Evolutionary conservation across 2,329 filamentous ascomycete species (phyloP).

Genomic region (Nannizzia gypsea): DNA sequence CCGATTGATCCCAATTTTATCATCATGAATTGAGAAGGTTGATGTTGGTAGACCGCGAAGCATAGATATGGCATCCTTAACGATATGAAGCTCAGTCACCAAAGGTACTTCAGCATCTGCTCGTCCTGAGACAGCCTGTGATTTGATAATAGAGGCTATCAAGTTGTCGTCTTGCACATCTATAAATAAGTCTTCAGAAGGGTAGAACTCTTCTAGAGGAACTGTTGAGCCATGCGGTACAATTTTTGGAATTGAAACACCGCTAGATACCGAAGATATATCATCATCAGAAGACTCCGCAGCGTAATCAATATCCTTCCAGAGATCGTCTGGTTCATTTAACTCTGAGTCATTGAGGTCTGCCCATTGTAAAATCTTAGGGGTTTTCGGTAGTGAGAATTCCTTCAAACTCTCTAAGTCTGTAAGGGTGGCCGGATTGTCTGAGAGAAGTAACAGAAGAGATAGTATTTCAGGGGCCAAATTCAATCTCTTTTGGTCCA

Average conservation of each 20-base stretch:
- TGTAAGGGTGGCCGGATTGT: constrained; percentile 62
- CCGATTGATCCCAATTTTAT: constrained; percentile 27
- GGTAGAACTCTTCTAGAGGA: constrained; percentile 24
- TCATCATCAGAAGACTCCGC: constrained; percentile 31
- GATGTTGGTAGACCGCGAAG: constrained; percentile 65
- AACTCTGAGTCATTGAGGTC: constrained; percentile 68
- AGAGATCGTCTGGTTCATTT: constrained; percentile 40
- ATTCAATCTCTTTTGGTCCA: constrained; percentile 45
- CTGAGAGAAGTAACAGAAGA: constrained; percentile 67
- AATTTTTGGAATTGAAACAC: constrained; percentile 20
- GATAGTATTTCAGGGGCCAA: constrained; percentile 72
- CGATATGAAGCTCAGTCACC: constrained; percentile 59
- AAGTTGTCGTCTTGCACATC: constrained; percentile 25
- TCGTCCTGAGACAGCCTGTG: constrained; percentile 14
- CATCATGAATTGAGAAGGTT: constrained; percentile 45
- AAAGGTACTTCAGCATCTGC: constrained; percentile 18
- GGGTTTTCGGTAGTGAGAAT: constrained; percentile 38
- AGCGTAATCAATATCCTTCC: constrained; percentile 30
- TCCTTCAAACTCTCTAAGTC: constrained; percentile 51
- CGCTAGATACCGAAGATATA: constrained; percentile 24
- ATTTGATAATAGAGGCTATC: constrained; percentile 28
- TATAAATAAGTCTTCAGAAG: constrained; percentile 25
- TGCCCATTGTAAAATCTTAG: constrained; percentile 56
- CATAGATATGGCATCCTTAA: constrained; percentile 77
- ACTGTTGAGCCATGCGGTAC: constrained; percentile 20